Base-by-base conservation (phyloP, 176 grass and related monocot species). In the Oryza meyeriana region DNA sequence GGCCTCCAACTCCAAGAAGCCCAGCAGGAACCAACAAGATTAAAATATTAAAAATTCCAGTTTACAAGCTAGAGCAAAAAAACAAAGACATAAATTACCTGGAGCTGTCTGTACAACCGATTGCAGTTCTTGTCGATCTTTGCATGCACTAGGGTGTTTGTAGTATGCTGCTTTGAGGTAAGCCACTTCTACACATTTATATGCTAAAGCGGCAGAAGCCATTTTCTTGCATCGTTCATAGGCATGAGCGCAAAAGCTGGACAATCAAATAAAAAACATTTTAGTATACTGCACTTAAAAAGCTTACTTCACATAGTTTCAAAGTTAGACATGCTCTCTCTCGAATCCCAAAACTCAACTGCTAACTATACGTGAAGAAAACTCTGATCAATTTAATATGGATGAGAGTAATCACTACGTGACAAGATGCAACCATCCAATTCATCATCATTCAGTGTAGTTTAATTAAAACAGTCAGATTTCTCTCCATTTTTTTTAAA, bases 171-270 rank as follows among this genome's bases (percentile, higher is more conserved):
- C 84, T 69, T 94, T 94, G 74, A 97, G 69, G 79, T 97, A 94
- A 64, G 94, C 91, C 66, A 97, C 94, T 87, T 94, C 94, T 27
- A 91, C 89, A 89, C 94, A 97, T 74, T 97, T 97, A 75, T 88
- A 94, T 75, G 94, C 94, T 85, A 97, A 91, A 75, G 94, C 81
- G 45, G 91, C 91, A 82, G 88, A 75, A 84, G 89, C 91, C 89
- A 86, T 91, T 85, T 88, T 78, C 59, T 97, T 91, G 75, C 58
- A 78, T 57, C 79, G 86, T 81, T 97, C 91, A 76, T 89, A 97
- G 38, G 74, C 78, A 94, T 86, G 87, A 69, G 94, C 94, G 64
- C 91, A 93, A 87, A 94, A 94, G 38, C 94, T 97, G 79, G 48
- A 29, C n/a, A 87, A 29, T 87, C n/a, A 75, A 79, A 81, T 33